Conservation (phyloP, 2,329 filamentous ascomycete genomes). For the Trichoderma cornu-damae region DNA sequence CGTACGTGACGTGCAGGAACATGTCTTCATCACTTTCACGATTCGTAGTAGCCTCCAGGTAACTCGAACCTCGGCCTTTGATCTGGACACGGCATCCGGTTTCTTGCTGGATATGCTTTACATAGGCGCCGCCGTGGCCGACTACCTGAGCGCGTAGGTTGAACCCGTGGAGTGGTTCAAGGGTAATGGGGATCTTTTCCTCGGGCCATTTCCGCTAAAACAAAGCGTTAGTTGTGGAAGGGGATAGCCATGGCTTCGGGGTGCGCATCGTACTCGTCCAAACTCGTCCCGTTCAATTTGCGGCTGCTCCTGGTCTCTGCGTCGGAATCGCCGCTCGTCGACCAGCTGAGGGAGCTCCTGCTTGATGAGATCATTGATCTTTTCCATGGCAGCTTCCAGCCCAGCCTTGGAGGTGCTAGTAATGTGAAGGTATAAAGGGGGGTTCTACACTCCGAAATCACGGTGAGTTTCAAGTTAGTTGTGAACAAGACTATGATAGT, state of each 20-base stretch:
- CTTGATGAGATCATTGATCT: conserved; percentile 93
- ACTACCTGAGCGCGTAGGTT: conserved; percentile 96
- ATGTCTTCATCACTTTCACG: conserved; percentile 91
- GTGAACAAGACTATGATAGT: background rate
- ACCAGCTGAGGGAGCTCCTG: conserved; percentile 93
- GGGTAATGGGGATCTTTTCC: conserved; percentile 83
- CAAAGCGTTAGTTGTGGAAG: conserved; percentile 14
- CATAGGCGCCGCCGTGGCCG: conserved; percentile 87
- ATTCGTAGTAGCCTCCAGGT: conserved; percentile 83
- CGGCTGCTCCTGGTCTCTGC: conserved; percentile 67
- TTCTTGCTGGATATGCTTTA: conserved; percentile 96
- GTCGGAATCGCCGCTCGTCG: conserved; percentile 86
- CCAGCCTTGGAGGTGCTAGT: conserved; percentile 89
- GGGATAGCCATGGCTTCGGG: conserved; percentile 14
- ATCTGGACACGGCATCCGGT: conserved; percentile 96
- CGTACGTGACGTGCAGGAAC: conserved; percentile 92
- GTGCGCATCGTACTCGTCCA: conserved; percentile 57
- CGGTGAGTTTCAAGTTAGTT: background rate
- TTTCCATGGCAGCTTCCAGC: conserved; percentile 78
- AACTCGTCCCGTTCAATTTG: conserved; percentile 80
- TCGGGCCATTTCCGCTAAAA: conserved; percentile 95
- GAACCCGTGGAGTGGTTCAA: conserved; percentile 90
- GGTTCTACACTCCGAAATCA: conserved; percentile 55
- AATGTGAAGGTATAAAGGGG: conserved; percentile 89
- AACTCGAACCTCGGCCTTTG: conserved; percentile 92